Evolutionary conservation across 2,329 filamentous ascomycete genomes (phyloP), one percentile per base, ranked within the genome.

Genomic region (Neocatenulostroma microsporum): DNA sequence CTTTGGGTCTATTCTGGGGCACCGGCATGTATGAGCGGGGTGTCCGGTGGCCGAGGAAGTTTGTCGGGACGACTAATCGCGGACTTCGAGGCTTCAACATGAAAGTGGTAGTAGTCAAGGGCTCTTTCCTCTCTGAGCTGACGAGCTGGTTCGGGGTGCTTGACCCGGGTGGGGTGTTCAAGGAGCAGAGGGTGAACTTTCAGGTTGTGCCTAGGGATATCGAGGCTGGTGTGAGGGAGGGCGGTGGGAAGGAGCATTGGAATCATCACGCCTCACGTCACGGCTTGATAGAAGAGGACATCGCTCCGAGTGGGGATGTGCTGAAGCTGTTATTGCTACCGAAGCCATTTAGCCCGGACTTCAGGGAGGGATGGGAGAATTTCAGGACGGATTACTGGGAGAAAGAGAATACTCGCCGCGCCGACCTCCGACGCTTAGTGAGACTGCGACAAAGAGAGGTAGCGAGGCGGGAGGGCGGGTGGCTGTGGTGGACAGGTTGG

Each of bases 371-470:
- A 47, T 98, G 91, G 91, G 91, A 98, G 56, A 72, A 89, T 12
- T 98, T 93, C 62, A 76, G 91, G 36, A 80, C 82, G 21, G 88
- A 95, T 42, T 98, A 95, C 63, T 98, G 91, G 91, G 89, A 95
- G 51, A 80, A 80, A 43, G 91, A 98, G 61, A 98, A 98, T 56
- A 86, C 94, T 60, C 80, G 89, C 2, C 78, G 91, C 10, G 75
- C 81, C 2, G 66, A 83, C 39, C 67, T 95, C 17, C 74, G 85
- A 14, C 65, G 72, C 28, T 83, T 83, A 55, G 67, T 94, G 32
- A 75, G 78, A 44, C 73, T 78, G 34, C 73, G 76, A 21, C 80
- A 88, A 50, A 71, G 73, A 13, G 77, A 81, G 42, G 64, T 84
- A 11, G 79, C 81, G n/a, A 78, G 76, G 55, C 67, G 78, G 47